These are phyloP conservation scores for Tylopilus sp. DNA, from an alignment of 768 basidiomycete species.

Conservation along the genomic window DNA sequence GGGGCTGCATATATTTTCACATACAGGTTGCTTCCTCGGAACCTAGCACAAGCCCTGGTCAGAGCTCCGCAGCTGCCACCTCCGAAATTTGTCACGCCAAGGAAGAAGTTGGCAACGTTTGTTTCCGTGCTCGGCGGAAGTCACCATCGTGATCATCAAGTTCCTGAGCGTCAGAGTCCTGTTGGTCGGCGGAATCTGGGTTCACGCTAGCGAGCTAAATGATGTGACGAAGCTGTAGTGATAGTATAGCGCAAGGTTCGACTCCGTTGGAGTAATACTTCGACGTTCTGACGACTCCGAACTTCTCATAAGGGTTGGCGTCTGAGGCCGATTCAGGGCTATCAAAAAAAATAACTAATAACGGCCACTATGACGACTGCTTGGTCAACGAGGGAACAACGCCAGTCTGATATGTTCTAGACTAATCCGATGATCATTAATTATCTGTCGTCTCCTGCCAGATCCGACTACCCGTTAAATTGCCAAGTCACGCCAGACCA, in stretches of 20 bases:
- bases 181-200: neutral
- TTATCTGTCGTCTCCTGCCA: neutral
- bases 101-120: neutral
- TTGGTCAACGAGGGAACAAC: neutral
- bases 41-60: neutral
- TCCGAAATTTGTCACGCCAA: neutral
- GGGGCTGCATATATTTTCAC: neutral
- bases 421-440: neutral
- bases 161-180: neutral
- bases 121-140: neutral
- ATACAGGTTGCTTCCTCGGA: neutral
- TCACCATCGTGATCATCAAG: neutral
- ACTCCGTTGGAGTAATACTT: neutral
- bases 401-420: too few species aligned
- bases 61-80: neutral
- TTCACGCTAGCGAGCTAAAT: neutral
- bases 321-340: neutral
- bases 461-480: conserved; percentile 3
- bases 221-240: neutral
- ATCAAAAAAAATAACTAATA: neutral
- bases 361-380: conserved; percentile 6
- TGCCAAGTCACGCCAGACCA: neutral
- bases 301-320: neutral
- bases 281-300: neutral
- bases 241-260: too few species aligned